Evolutionary conservation across 176 grass and related monocot genomes (phyloP), one percentile per base, ranked within the genome.

Genomic region (Bothriochloa decipiens): DNA sequence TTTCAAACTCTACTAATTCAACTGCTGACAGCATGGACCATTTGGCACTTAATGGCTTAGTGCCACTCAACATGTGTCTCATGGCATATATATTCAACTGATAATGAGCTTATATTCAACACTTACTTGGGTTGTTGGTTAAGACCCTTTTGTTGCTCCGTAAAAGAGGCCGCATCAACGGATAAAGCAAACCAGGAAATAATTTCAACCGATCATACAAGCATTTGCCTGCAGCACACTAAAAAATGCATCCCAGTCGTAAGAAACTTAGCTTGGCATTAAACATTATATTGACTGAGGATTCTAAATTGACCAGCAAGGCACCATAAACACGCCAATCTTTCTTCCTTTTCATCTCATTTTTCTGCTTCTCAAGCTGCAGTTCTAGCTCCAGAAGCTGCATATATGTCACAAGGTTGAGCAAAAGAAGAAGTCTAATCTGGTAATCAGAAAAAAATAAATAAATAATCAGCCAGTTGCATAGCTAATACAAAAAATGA

Each of bases 331-430:
- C 96, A 88, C 83, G 96, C 89, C 96, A 98, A 84, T 93, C 96
- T 86, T 98, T 93, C 80, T 94, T 98, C 73, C 96, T 89, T 78
- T 95, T 98, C 87, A 91, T 85, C 79, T 95, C 96, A 83, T 98
- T 98, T 90, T 87, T 92, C 78, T 98, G 96, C 64, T 95, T 92
- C 66, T 98, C 89, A 46, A 91, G 93, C 81, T 95, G 93, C 79
- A 98, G 86, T 74, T 98, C 96, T 4, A 91, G 96, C 22, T 91
- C 93, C 75, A 98, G 79, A 77, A 95, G 88, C 81, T 90, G 87
- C 91, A 98, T 92, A 79, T 98, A 98, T 17, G 93, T 83, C 79
- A 89, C 83, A 16, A 98, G 89, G 16, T 95, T 93, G 63, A 93
- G 96, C 72, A 98, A 85, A 90, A 98, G 87, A 53, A 95, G 91